A percentile compares a stretch with the other conserved stretches of the same genome.
Evolutionary conservation across 306 rosid genomes (phyloP).

Genomic region (Quercus robur): DNA sequence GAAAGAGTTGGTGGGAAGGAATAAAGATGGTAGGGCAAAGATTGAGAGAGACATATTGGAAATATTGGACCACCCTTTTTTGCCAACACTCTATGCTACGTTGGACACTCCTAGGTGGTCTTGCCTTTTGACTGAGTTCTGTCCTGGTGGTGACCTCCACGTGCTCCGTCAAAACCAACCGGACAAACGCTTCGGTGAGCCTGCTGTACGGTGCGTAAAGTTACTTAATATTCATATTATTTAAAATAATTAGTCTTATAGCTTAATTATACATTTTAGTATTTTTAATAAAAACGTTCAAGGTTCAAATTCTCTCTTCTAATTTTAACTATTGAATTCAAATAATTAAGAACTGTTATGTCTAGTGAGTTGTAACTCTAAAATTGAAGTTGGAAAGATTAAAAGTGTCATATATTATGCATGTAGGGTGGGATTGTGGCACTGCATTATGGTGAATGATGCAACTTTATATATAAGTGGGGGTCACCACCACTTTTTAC

Average conservation of each 20-base stretch:
- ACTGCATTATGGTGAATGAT: too few relatives aligned
- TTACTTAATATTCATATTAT: too few relatives aligned
- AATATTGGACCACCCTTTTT: constrained; percentile 45
- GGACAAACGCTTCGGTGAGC: constrained; percentile 33
- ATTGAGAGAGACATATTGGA: constrained; percentile 44
- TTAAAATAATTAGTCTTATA: too few relatives aligned
- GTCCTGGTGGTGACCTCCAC: constrained; percentile 58
- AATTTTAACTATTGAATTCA: too few relatives aligned
- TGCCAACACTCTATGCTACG: constrained; percentile 44
- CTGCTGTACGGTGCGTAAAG: constrained; percentile 41
- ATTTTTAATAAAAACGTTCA: too few relatives aligned
- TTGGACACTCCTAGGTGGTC: constrained; percentile 41
- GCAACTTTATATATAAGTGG: too few relatives aligned
- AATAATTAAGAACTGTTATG: too few relatives aligned
- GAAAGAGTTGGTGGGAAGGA: constrained; percentile 34
- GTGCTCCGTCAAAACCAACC: constrained; percentile 52
- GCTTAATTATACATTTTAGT: too few relatives aligned
- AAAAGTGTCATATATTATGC: too few relatives aligned
- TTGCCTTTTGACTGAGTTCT: constrained; percentile 48
- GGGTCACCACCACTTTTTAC: background rate
- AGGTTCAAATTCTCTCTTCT: fast-evolving
- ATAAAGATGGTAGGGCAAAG: constrained; percentile 38
- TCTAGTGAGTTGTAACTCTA: too few relatives aligned
- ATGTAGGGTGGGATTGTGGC: too few relatives aligned
- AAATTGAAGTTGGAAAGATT: too few relatives aligned